Percentiles rank a stretch among this genome's conserved stretches.
Evolutionary conservation across 495 filamentous ascomycete species (phyloP).

Genomic region (Podospora appendiculata): DNA sequence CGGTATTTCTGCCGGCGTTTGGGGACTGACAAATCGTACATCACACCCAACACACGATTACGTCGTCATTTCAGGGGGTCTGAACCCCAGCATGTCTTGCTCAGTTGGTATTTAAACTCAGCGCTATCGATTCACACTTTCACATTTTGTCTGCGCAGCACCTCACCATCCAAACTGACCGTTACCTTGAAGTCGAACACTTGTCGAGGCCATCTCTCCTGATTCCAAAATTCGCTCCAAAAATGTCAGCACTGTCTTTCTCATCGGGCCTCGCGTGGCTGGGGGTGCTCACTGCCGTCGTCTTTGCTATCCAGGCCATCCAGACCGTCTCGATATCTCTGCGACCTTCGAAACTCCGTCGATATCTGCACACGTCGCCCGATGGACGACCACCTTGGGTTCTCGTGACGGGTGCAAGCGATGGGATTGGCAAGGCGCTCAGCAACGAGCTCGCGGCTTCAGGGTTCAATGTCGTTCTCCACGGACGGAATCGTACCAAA

Average conservation of each 20-base stretch:
- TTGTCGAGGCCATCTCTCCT: not conserved
- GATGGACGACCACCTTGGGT: slow-evolving; percentile 39
- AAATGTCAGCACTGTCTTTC: not conserved
- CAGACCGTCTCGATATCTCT: not conserved
- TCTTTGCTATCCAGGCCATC: not conserved
- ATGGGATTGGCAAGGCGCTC: slow-evolving; percentile 51
- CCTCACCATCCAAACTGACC: too few species aligned
- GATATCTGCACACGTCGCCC: slow-evolving; percentile 13
- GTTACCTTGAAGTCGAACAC: too few species aligned
- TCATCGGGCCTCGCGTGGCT: not conserved
- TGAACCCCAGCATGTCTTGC: too few species aligned
- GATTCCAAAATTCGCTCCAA: not conserved
- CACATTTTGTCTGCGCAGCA: too few species aligned
- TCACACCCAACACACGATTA: too few species aligned
- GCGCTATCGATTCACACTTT: too few species aligned
- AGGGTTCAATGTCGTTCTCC: slow-evolving; percentile 52
- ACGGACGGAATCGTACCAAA: slow-evolving; percentile 45
- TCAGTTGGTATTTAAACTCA: too few species aligned
- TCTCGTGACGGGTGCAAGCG: slow-evolving; percentile 51
- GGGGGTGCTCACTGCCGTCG: not conserved
- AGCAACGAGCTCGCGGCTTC: slow-evolving; percentile 39
- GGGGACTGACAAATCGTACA: too few species aligned
- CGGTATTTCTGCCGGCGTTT: too few species aligned
- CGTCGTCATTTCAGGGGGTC: too few species aligned
- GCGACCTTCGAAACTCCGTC: slow-evolving; percentile 6